phyloP scores from a whole-genome alignment of 2,329 filamentous ascomycete species.

The Trichothecium roseum region DNA sequence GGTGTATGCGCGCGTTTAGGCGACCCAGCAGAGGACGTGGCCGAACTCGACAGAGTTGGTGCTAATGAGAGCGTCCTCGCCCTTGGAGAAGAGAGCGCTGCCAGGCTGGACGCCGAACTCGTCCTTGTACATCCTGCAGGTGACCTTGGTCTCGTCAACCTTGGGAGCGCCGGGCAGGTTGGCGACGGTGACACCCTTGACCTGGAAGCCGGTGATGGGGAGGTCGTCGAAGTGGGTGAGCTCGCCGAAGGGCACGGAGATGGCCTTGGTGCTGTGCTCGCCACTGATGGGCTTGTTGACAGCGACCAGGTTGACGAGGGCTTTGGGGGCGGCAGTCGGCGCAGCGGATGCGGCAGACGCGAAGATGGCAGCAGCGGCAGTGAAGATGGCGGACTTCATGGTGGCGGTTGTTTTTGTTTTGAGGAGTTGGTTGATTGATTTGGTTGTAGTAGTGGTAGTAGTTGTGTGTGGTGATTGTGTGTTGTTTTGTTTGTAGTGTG shows the following conservation, averaged over 20 bases:
- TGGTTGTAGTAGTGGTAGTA: no score
- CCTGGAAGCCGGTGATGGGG: constrained; percentile 2
- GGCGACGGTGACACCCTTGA: constrained; percentile 2
- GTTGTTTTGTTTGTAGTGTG: no score
- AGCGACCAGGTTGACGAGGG: constrained; percentile 4
- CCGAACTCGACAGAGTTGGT: constrained; percentile 10
- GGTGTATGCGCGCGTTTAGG: no score
- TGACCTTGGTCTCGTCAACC: constrained; percentile 2
- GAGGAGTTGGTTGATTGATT: no score
- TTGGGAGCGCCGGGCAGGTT: constrained; percentile 4
- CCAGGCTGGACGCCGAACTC: constrained; percentile 6
- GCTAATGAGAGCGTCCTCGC: constrained; percentile 4
- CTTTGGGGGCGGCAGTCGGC: neutral
- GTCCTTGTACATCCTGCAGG: constrained; percentile 10
- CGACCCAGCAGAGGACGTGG: constrained; percentile 8
- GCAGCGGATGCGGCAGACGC: no score
- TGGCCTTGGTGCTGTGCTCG: neutral
- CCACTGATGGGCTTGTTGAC: constrained; percentile 4
- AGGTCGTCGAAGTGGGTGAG: constrained; percentile 5
- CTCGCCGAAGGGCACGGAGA: constrained; percentile 3
- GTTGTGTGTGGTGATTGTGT: no score
- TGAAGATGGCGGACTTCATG: no score
- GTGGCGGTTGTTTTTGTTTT: no score
- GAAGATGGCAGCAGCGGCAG: no score
- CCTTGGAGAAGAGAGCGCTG: constrained; percentile 5